These are phyloP conservation scores for Usnea hakonensis DNA, from an alignment of 495 filamentous ascomycete species.

Conservation along the genomic window DNA sequence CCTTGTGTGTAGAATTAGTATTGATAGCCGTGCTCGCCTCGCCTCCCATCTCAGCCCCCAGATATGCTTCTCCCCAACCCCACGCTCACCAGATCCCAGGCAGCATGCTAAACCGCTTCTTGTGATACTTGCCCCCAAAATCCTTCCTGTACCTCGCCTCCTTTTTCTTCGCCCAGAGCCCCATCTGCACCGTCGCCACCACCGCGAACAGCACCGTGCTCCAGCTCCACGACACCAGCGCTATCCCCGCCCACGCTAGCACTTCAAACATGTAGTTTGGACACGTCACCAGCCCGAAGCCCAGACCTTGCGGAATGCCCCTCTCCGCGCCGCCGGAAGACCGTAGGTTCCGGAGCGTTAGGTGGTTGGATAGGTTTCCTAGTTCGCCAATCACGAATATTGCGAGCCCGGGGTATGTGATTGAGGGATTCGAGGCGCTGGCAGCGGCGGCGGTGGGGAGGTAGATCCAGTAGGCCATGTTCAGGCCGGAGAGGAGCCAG, in stretches of 20 bases:
- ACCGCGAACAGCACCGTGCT: slow-evolving; percentile 63
- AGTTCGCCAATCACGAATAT: slow-evolving; percentile 71
- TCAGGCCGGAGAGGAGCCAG: slow-evolving; percentile 75
- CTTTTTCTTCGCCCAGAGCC: slow-evolving; percentile 82
- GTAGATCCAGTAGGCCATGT: slow-evolving; percentile 83
- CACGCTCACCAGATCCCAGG: slow-evolving; percentile 51
- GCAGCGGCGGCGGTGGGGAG: slow-evolving; percentile 57
- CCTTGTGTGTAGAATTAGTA: too few species aligned
- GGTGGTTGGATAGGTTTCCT: slow-evolving; percentile 70
- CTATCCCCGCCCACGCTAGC: slow-evolving; percentile 72
- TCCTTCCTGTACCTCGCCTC: slow-evolving; percentile 82
- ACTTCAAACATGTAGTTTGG: slow-evolving; percentile 97
- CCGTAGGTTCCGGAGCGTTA: slow-evolving; percentile 65
- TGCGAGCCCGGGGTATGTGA: slow-evolving; percentile 55
- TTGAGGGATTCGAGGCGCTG: slow-evolving; percentile 32
- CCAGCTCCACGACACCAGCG: slow-evolving; percentile 66
- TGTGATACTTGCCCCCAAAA: slow-evolving; percentile 83
- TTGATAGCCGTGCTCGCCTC: slow-evolving; percentile 56
- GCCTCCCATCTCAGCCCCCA: slow-evolving; percentile 67
- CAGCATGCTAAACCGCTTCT: slow-evolving; percentile 73
- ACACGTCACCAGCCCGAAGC: slow-evolving; percentile 84
- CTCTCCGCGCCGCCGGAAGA: slow-evolving; percentile 64
- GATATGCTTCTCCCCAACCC: slow-evolving; percentile 53
- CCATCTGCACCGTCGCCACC: slow-evolving; percentile 68
- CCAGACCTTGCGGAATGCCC: slow-evolving; percentile 78